These are phyloP conservation scores for Cocos nucifera DNA, from an alignment of 176 grass and related monocot genomes.

Conservation along the genomic window DNA sequence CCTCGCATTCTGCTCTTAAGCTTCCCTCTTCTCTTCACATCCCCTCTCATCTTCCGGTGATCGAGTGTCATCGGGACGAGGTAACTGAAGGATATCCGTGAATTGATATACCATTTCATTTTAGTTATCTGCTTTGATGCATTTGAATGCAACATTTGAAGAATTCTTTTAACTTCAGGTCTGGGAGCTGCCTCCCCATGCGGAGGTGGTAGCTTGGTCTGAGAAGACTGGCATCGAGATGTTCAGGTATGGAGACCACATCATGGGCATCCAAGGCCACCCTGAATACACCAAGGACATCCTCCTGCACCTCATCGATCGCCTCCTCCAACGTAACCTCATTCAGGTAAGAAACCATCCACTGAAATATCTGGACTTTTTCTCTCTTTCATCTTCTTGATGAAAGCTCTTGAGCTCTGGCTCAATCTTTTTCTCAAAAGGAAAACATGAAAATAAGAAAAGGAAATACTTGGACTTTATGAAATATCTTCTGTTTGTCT, in stretches of 20 bases:
- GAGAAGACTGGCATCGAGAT: slow-evolving; percentile 82
- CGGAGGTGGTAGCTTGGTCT: slow-evolving; percentile 53
- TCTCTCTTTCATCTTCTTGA: no score
- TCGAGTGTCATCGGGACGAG: slow-evolving; percentile 94
- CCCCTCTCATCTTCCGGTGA: slow-evolving; percentile 69
- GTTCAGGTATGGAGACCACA: slow-evolving; percentile 51
- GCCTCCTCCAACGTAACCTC: slow-evolving; percentile 48
- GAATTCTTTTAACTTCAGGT: slow-evolving; percentile 24
- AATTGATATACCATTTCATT: no score
- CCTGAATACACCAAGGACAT: slow-evolving; percentile 91
- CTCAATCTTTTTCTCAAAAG: no score
- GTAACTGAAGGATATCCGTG: not conserved
- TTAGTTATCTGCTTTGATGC: no score
- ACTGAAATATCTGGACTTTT: no score
- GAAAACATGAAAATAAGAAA: no score
- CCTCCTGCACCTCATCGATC: slow-evolving; percentile 64
- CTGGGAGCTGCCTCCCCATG: slow-evolving; percentile 50
- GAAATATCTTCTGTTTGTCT: no score
- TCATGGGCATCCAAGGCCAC: slow-evolving; percentile 89
- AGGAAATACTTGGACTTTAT: no score
- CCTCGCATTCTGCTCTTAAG: slow-evolving; percentile 43
- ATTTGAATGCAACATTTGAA: no score
- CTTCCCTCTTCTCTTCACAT: slow-evolving; percentile 58
- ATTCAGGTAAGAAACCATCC: slow-evolving; percentile 33
- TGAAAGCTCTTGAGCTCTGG: no score